Evolutionary conservation across 2,329 filamentous ascomycete genomes (phyloP), one percentile per base, ranked within the genome.

Genomic region (Pseudogymnoascus sp.): DNA sequence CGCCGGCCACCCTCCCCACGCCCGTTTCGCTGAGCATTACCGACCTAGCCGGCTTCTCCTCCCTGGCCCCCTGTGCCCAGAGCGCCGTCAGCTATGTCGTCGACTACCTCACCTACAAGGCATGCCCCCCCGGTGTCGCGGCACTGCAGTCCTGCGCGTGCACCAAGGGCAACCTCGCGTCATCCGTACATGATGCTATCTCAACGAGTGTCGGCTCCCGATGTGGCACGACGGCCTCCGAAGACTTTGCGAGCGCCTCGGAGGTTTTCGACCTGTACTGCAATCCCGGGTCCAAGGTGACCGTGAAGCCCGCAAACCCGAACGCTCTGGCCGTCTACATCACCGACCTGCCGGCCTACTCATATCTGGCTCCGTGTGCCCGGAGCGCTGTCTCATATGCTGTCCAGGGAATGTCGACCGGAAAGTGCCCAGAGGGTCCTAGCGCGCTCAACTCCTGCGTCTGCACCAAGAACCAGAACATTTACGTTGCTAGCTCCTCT

Each of bases 61-160:
- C 10, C 21, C 65, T 83, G 78, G 81, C 80, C 33, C 79, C 80
- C 23, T 84, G 82, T 69, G 81, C 76, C 4, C 74, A 77, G 64
- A 73, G 70, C 1, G 81, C 79, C 5, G 63, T 84, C 42, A 77
- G 74, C 1, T 75, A 77, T 64, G 75, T 77, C 63, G 70, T 84
- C 66, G 73, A 75, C 64, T 64, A 67, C 37, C 74, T 78, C 66
- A 82, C 81, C 0, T 69, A 73, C 33, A 71, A 73, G 6, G 73
- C 72, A 53, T 83, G 81, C 64, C 77, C 77, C 12, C 72, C 77
- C 25, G 77, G 70, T 5, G 77, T 76, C 11, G 74, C 76, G 3
- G 77, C 74, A 4, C 70, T 84, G 7, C 80, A 83, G 66, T 77
- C 76, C 6, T 84, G 82, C 63, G 75, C 82, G 14, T 84, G 81